Percentiles rank a stretch among this genome's conserved stretches.
Evolutionary conservation across 2,329 filamentous ascomycete genomes (phyloP).

Genomic region (Elsinoe necatrix): DNA sequence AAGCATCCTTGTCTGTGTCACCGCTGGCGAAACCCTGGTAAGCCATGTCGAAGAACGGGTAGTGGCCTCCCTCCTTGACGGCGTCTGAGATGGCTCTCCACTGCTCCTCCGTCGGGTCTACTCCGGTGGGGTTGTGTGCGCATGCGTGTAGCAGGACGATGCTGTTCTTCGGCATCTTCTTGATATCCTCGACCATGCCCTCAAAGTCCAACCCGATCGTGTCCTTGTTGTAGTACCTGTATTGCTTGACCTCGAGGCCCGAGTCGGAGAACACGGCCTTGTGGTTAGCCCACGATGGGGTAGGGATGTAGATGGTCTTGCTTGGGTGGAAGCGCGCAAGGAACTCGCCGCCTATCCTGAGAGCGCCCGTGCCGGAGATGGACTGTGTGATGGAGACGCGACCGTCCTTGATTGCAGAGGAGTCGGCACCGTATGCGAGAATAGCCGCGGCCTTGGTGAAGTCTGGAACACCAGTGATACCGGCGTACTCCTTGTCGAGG

Average conservation of each 20-base stretch:
- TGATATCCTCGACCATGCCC: conserved; percentile 83
- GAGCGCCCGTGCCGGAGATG: conserved; percentile 94
- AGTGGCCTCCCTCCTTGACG: conserved; percentile 80
- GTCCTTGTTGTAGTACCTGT: conserved; percentile 98
- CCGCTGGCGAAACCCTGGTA: conserved; percentile 97
- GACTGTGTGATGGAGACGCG: conserved; percentile 90
- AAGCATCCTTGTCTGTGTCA: conserved; percentile 85
- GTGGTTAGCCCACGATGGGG: conserved; percentile 97
- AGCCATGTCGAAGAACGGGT: conserved; percentile 98
- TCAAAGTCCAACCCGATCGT: conserved; percentile 97
- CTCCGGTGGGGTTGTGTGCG: conserved; percentile 94
- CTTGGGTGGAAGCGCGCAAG: conserved; percentile 82
- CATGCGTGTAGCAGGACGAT: conserved; percentile 93
- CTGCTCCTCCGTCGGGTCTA: conserved; percentile 85
- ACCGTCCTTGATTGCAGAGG: conserved; percentile 60
- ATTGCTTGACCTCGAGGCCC: conserved; percentile 83
- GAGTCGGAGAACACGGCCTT: conserved; percentile 91
- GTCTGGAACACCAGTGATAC: conserved; percentile 89
- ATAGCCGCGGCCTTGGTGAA: conserved; percentile 89
- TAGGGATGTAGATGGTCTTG: conserved; percentile 96
- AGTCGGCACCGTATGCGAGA: conserved; percentile 82
- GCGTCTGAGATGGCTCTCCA: conserved; percentile 84
- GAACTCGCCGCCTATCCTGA: conserved; percentile 92
- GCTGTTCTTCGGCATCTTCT: conserved; percentile 75
- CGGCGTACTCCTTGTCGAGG: conserved; percentile 95